These are phyloP conservation scores for Triticum turgidum DNA, from an alignment of 176 grass and related monocot species.

Conservation along the genomic window DNA sequence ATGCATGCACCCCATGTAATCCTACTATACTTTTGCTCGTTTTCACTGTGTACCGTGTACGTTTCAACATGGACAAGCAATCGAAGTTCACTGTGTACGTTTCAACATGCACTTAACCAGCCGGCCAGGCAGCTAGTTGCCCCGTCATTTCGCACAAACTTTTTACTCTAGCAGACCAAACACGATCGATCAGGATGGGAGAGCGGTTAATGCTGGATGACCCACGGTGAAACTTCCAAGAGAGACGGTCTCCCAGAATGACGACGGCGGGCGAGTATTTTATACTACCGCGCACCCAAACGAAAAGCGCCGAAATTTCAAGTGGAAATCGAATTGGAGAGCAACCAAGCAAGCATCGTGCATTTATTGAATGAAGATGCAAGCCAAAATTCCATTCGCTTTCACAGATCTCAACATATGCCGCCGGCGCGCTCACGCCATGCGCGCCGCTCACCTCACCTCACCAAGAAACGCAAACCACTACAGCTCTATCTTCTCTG, in stretches of 20 bases:
- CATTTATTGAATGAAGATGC: slow-evolving; percentile 9
- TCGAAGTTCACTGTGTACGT: too few relatives aligned
- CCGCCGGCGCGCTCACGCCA: too few relatives aligned
- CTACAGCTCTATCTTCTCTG: not conserved
- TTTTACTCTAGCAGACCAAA: not conserved
- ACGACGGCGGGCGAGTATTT: not conserved
- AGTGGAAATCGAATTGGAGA: not conserved
- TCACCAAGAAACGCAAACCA: not conserved
- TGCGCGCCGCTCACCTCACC: not conserved
- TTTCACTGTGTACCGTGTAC: too few relatives aligned
- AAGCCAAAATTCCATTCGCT: not conserved
- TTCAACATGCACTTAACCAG: not conserved
- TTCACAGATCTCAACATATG: not conserved
- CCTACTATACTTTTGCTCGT: too few relatives aligned
- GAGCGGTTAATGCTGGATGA: not conserved
- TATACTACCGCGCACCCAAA: not conserved
- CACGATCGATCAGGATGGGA: not conserved
- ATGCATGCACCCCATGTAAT: too few relatives aligned
- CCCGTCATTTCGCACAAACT: not conserved
- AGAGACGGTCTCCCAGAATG: not conserved
- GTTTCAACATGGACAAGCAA: too few relatives aligned
- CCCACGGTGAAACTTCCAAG: not conserved
- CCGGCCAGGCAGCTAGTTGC: too few relatives aligned
- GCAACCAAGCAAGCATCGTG: not conserved
- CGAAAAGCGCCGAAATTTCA: not conserved